A percentile compares a stretch with the other conserved stretches of the same genome.
Conservation (phyloP, 2,329 filamentous ascomycete genomes). For the Keithomyces neogunnii region DNA sequence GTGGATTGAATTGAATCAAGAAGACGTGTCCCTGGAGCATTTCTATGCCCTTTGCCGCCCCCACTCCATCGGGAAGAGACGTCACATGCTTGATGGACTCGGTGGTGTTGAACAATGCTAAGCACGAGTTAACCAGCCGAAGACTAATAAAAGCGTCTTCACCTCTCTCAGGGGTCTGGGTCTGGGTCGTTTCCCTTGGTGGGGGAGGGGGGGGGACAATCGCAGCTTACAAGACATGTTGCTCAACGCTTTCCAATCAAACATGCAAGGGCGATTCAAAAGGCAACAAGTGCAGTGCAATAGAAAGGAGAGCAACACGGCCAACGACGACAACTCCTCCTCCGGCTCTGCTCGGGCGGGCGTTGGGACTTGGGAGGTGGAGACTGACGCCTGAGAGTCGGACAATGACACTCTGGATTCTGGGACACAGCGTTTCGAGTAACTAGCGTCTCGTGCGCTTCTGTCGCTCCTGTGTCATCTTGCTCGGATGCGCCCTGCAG, state of each 20-base stretch:
- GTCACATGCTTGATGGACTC: constrained; percentile 33
- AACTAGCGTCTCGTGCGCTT: no score
- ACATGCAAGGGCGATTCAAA: no score
- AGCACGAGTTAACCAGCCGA: neutral
- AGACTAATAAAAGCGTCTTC: neutral
- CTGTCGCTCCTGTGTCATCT: no score
- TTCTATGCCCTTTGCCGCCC: constrained; percentile 28
- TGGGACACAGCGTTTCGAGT: no score
- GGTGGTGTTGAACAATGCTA: constrained; percentile 35
- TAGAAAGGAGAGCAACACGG: no score
- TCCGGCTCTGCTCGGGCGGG: no score
- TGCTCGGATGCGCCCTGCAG: no score
- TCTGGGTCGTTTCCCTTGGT: neutral
- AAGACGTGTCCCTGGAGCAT: constrained; percentile 43
- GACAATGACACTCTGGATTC: no score
- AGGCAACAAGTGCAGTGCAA: no score
- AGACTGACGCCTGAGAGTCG: no score
- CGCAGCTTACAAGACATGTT: constrained; percentile 13
- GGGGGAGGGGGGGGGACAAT: neutral
- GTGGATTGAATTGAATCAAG: constrained; percentile 44
- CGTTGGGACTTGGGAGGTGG: no score
- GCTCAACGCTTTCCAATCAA: neutral
- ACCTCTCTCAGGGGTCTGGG: neutral
- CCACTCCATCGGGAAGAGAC: constrained; percentile 29
- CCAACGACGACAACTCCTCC: no score